phyloP scores from a whole-genome alignment of 306 rosid species.

The Arachis hypogaea region DNA sequence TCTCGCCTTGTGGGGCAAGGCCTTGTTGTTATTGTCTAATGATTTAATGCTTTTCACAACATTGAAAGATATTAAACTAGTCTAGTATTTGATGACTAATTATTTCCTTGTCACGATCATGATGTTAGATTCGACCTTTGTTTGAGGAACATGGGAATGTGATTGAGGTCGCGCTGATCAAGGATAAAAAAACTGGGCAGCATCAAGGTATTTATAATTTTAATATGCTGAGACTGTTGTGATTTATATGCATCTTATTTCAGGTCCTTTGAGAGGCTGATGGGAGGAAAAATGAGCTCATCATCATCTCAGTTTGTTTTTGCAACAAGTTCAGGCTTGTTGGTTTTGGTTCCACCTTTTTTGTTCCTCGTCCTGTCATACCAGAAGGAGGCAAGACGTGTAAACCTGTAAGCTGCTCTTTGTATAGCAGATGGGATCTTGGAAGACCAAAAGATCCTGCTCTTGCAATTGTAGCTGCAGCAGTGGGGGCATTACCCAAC shows the following conservation, averaged over 20 bases:
- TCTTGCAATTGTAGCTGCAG: slow-evolving; percentile 66
- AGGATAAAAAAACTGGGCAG: slow-evolving; percentile 91
- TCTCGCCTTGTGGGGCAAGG: too few species aligned
- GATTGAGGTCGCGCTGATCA: slow-evolving; percentile 90
- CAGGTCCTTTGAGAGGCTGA: slow-evolving; percentile 92
- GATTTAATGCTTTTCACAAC: slow-evolving; percentile 16
- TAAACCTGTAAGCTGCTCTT: slow-evolving; percentile 64
- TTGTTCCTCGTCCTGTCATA: slow-evolving; percentile 63
- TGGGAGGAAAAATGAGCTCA: slow-evolving; percentile 76
- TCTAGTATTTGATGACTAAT: slow-evolving; percentile 23
- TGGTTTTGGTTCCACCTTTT: slow-evolving; percentile 71
- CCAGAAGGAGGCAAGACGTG: slow-evolving; percentile 62
- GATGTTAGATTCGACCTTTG: slow-evolving; percentile 81
- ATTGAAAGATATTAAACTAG: slow-evolving; percentile 5
- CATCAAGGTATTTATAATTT: slow-evolving; percentile 75
- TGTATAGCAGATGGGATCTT: slow-evolving; percentile 75
- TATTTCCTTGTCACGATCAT: slow-evolving; percentile 11
- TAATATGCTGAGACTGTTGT: slow-evolving; percentile 48
- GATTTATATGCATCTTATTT: slow-evolving; percentile 61
- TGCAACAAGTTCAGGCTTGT: slow-evolving; percentile 83
- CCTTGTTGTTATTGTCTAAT: not conserved
- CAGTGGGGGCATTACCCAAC: slow-evolving; percentile 58
- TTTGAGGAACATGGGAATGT: slow-evolving; percentile 94
- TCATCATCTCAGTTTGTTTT: slow-evolving; percentile 81
- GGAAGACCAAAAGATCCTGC: slow-evolving; percentile 76